Evolutionary conservation across 805 yeast species (phyloP), one percentile per base, ranked within the genome.

Genomic region (Yarrowia sp.): DNA sequence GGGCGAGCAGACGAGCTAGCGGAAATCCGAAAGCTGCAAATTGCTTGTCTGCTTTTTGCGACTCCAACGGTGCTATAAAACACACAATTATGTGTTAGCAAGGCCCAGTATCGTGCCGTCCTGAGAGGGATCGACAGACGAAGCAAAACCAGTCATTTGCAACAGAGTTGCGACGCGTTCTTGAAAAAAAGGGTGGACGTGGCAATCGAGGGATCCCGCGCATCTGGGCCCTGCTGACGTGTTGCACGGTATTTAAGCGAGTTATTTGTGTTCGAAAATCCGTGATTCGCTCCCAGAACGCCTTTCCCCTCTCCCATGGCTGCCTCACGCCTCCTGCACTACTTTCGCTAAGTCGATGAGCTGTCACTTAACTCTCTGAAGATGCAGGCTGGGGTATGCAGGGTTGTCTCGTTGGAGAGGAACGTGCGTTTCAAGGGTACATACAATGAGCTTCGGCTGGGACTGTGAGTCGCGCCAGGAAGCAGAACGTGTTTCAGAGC

Each of bases 321-420:
- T 19, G 6, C 16, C 1, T 3, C 19, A 14, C 51, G 25, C 51
- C 51, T 25, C 51, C 35, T 44, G 51, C 51, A 44, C 51, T n/a
- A 19, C 18, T 12, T 44, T 44, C 51, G 51, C 35, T 44, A 44
- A 44, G 25, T 44, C 51, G 51, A 44, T 44, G 51, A 44, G 51
- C 51, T 44, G 51, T 44, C 51, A 44, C 33, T 19, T 27, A 44
- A 44, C 49, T 44, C 49, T 44, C 6, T 10, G 19, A 13, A 21
- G 27, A 12, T 42, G 51, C 51, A 44, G 51, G 35, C 35, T 35
- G 51, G 35, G 51, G 35, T 44, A 44, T 44, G 51, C 51, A 44
- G 51, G 51, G 51, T 44, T 44, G 51, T 44, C 51, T 27, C 35
- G 33, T 42, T 8, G 44, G 29, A 38, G n/a, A n/a, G 18, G 18